Evolutionary conservation across 2,329 filamentous ascomycete genomes (phyloP), one percentile per base, ranked within the genome.

Genomic region (Ilyonectria mors-panacis): DNA sequence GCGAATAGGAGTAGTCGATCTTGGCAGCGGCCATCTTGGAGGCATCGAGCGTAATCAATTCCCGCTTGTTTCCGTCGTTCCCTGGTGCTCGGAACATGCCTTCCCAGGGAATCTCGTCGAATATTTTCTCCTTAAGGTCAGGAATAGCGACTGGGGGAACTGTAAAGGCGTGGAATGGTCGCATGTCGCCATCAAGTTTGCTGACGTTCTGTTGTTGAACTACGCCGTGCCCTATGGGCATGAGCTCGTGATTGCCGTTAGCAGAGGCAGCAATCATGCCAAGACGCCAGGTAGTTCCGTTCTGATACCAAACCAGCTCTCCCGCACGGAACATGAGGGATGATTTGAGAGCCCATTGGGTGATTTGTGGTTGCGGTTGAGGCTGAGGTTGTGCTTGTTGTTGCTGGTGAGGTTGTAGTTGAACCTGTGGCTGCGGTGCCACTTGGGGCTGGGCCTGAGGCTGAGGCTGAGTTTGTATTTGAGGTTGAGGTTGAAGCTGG

Each of bases 81-180:
- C 76, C 74, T 4, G 77, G 73, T 23, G 71, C 68, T 21, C 73
- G 76, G 50, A 85, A 77, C 45, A 82, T 69, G 3, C 70, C 70
- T 7, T 82, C 78, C 85, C 85, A 87, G 10, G 80, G 75, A 13
- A 86, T 75, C 4, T 82, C 77, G 13, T 84, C 81, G 69, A 85
- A 83, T 1, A 76, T 67, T 53, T 80, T 80, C 19, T 81, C 79
- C 62, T 79, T 79, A 6, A 86, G 72, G 4, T 83, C 80, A 1
- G 79, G 71, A 10, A 84, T 72, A 12, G 75, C 75, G 9, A 86
- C 80, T 2, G 78, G 77, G 0, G 85, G 85, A 1, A 87, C 85
- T 12, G 83, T 86, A 64, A 86, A 87, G 12, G 85, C 85, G 44
- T 86, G 79, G 68, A 86, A 87, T 1, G 85, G 85, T 3, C 85